Base-by-base conservation (phyloP, 345 rosid species). In the Populus deltoides region DNA sequence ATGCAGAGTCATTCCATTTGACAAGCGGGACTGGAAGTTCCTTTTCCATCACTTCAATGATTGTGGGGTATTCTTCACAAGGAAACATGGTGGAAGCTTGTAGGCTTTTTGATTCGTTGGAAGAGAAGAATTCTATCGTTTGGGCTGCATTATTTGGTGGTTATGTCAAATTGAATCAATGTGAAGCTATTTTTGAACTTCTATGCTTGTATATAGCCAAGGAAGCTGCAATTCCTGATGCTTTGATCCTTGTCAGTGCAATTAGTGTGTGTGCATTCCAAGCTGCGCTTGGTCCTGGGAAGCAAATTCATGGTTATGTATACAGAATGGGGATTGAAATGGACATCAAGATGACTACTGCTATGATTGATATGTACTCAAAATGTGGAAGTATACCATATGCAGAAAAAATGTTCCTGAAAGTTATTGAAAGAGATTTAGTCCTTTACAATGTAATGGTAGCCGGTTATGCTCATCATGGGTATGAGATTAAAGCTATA, bases 291-390 rank as follows among this genome's bases (percentile, higher is more conserved):
- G 88, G 83, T 77, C 88, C 83, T 77, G 92, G 94, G 51, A 89
- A 81, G 87, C 70, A 82, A 76, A 74, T 89, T 22, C 94, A 91
- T 80, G 92, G 87, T 6, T 88, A 91, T 76, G 63, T 80, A 38
- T 67, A 87, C 68, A 91, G 88, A 79, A 81, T 83, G 29, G 89
- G 86, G 10, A 68, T 83, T 22, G 78, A 81, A 61, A 29, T 71
- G 22, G 87, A 88, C 66, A 70, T 86, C 43, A 86, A 79, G 51
- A 78, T 89, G 25, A 89, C 87, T 66, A 88, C 94, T 67, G 89
- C 92, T 38, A 86, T 91, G 38, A 77, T 82, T 53, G 88, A 88
- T 73, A 88, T 85, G 91, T 90, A 90, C 75, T 91, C 94, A 57
- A 90, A 89, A 82, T 86, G 85, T 31, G 94, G 91, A 68, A 90